Evolutionary conservation across 192 early-diverging fungal species (phyloP).

Genomic region (Chytriomyces confervae): DNA sequence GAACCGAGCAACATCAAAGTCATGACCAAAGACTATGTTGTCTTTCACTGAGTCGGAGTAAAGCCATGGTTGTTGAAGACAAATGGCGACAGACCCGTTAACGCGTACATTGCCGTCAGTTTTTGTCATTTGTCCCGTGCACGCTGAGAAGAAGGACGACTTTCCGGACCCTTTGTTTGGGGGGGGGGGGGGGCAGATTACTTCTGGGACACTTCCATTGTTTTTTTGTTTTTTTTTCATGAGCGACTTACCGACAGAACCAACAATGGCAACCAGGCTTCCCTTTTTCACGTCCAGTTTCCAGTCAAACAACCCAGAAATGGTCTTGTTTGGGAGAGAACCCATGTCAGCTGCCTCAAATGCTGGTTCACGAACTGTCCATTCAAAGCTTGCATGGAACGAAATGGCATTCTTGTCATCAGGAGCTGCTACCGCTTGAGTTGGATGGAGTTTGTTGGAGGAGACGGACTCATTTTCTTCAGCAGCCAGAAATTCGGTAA

Average conservation of each 20-base stretch:
- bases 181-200: slow-evolving; percentile 50
- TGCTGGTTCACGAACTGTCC: slow-evolving; percentile 24
- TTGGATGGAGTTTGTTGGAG: not conserved
- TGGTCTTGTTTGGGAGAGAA: not conserved
- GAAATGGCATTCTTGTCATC: not conserved
- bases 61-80: slow-evolving; percentile 82
- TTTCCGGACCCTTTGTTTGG: slow-evolving; percentile 43
- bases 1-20: slow-evolving; percentile 36
- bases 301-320: slow-evolving; percentile 7
- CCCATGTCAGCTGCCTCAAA: not conserved
- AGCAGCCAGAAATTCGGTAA: slow-evolving; percentile 35
- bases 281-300: not conserved
- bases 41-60: slow-evolving; percentile 73
- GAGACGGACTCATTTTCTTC: slow-evolving; percentile 29
- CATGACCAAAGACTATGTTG: slow-evolving; percentile 41
- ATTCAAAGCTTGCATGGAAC: slow-evolving; percentile 12
- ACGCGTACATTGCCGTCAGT: slow-evolving; percentile 36
- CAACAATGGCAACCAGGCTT: slow-evolving; percentile 30
- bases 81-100: slow-evolving; percentile 67
- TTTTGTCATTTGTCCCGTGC: slow-evolving; percentile 47
- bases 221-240: slow-evolving; percentile 49
- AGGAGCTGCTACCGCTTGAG: slow-evolving; percentile 12
- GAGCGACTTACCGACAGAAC: slow-evolving; percentile 68
- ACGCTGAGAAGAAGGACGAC: slow-evolving; percentile 40
- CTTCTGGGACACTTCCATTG: no score